phyloP scores from a whole-genome alignment of 2,329 filamentous ascomycete species.

The Cladosporium sp. region DNA sequence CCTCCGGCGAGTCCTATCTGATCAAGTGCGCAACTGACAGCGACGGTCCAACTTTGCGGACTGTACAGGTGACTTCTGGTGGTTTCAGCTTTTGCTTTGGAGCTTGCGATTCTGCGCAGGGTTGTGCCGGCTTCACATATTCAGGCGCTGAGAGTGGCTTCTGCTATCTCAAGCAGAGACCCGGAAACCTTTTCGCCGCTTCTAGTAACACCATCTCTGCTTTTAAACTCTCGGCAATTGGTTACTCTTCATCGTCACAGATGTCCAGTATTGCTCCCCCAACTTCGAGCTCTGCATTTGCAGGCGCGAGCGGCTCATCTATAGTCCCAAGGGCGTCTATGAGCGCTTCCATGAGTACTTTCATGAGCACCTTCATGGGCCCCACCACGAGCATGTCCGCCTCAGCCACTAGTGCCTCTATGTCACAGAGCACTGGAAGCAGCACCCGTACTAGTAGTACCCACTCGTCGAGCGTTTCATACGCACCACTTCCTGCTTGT shows the following conservation, averaged over 20 bases:
- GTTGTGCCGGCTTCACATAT: slow-evolving; percentile 15
- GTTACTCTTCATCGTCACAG: neutral
- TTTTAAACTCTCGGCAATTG: slow-evolving; percentile 1
- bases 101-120: slow-evolving; percentile 8
- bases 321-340: neutral
- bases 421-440: neutral
- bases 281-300: neutral
- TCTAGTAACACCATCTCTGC: neutral
- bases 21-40: slow-evolving; percentile 8
- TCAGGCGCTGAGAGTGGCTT: slow-evolving; percentile 9
- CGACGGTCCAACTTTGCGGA: neutral
- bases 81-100: slow-evolving; percentile 14
- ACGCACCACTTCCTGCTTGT: slow-evolving; percentile 12
- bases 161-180: slow-evolving; percentile 17
- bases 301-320: neutral
- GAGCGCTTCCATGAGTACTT: neutral
- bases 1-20: slow-evolving; percentile 1
- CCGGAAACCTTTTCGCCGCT: neutral
- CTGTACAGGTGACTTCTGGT: slow-evolving; percentile 4
- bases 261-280: neutral
- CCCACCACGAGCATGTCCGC: neutral
- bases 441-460: neutral
- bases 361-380: neutral
- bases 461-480: slow-evolving; percentile 11
- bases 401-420: neutral